phyloP scores from a whole-genome alignment of 1,284 basidiomycete genomes.

The Naganishia albida region DNA sequence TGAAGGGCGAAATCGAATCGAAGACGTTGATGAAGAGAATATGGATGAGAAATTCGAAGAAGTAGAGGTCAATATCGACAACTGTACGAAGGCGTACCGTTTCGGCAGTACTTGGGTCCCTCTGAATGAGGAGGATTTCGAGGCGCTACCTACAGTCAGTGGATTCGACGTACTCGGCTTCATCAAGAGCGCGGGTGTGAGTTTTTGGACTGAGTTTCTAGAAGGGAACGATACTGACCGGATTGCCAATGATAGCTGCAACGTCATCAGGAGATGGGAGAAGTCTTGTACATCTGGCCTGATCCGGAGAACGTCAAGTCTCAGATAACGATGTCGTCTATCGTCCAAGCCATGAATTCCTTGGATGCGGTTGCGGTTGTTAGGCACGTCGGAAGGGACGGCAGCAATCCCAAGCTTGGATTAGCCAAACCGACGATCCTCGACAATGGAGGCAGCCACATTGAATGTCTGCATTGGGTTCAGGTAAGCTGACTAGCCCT shows the following conservation, averaged over 20 bases:
- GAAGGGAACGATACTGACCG: not conserved
- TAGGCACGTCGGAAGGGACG: conserved; percentile 73
- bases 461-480: conserved; percentile 79
- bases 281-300: conserved; percentile 84
- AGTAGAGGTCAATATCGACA: conserved; percentile 68
- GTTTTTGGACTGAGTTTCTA: not conserved
- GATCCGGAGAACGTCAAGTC: conserved; percentile 67
- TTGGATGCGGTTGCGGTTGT: conserved; percentile 72
- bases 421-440: conserved; percentile 62
- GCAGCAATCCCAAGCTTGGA: conserved; percentile 80
- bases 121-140: conserved; percentile 75
- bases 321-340: conserved; percentile 80
- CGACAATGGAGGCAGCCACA: conserved; percentile 55
- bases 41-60: conserved; percentile 44
- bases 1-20: conserved; percentile 57
- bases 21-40: conserved; percentile 58
- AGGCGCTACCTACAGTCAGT: conserved; percentile 67
- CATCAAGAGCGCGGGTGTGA: conserved; percentile 57
- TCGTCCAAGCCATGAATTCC: conserved; percentile 76
- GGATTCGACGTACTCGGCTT: conserved; percentile 89
- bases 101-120: conserved; percentile 89
- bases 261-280: conserved; percentile 77
- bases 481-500: conserved; percentile 62
- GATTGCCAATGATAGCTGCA: conserved; percentile 63
- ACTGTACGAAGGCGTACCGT: conserved; percentile 74